A percentile compares a stretch with the other conserved stretches of the same genome.
Conservation (phyloP, 129 eudicot genomes). For the Cynara cardunculus region DNA sequence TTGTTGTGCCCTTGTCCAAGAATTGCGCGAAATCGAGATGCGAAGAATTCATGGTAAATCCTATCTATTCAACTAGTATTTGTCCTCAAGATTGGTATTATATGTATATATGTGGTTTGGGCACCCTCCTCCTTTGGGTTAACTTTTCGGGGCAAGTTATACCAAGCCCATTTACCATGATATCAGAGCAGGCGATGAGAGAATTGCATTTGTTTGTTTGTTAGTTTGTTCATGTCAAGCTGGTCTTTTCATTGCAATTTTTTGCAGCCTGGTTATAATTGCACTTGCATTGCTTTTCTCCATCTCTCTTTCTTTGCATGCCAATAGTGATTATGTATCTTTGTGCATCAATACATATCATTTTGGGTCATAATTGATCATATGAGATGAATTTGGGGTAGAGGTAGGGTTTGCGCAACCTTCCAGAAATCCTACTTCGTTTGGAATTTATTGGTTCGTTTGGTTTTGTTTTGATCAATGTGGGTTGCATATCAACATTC, state of each 20-base stretch:
- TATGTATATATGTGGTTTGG: too few relatives aligned
- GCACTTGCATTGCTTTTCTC: neutral
- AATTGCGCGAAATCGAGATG: slow-evolving; percentile 65
- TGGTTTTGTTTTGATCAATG: slow-evolving; percentile 3
- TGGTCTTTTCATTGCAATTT: too few relatives aligned
- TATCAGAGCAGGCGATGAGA: neutral
- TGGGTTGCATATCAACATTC: slow-evolving; percentile 15
- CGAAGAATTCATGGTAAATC: slow-evolving; percentile 49
- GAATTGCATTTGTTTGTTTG: neutral
- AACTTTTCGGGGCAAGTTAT: neutral
- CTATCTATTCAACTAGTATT: neutral
- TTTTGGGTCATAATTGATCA: neutral
- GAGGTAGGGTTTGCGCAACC: neutral
- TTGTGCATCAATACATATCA: neutral
- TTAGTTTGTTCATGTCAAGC: too few relatives aligned
- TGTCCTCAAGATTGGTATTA: neutral
- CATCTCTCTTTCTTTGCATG: neutral
- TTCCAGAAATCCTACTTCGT: neutral
- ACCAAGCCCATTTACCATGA: neutral
- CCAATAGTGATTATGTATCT: neutral
- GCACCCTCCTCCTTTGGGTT: neutral
- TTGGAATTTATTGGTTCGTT: neutral
- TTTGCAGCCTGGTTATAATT: neutral
- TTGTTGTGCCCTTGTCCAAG: slow-evolving; percentile 90
- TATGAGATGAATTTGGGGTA: neutral